phyloP scores from a whole-genome alignment of 2,329 filamentous ascomycete species.

The Drechslerella dactyloides region DNA sequence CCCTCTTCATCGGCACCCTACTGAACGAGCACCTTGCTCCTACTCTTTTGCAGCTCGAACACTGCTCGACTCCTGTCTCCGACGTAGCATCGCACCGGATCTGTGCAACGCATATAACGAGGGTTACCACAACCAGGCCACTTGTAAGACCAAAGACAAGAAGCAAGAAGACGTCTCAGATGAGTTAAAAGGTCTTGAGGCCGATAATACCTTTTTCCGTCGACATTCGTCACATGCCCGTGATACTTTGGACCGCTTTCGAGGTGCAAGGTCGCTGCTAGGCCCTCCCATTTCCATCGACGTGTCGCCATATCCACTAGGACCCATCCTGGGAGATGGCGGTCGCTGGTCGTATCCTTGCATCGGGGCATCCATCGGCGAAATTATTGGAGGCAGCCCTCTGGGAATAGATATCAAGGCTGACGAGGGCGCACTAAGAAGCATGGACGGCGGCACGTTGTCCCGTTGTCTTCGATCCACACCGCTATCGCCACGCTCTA shows the following conservation, averaged over 20 bases:
- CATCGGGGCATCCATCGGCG: slow-evolving; percentile 52
- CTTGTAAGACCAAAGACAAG: slow-evolving; percentile 50
- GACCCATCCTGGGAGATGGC: slow-evolving; percentile 56
- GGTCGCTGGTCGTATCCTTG: slow-evolving; percentile 56
- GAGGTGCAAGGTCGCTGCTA: slow-evolving; percentile 69
- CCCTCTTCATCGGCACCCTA: slow-evolving; percentile 83
- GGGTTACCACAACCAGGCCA: slow-evolving; percentile 50
- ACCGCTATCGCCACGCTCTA: slow-evolving; percentile 18
- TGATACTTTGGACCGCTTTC: slow-evolving; percentile 84
- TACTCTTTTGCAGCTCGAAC: slow-evolving; percentile 79
- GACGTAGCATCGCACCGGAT: slow-evolving; percentile 84
- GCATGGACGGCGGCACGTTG: slow-evolving; percentile 48
- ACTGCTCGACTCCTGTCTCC: slow-evolving; percentile 74
- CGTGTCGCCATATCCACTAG: slow-evolving; percentile 59
- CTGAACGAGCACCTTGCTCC: slow-evolving; percentile 83
- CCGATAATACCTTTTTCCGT: slow-evolving; percentile 71
- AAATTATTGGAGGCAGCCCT: slow-evolving; percentile 53
- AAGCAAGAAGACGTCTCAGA: slow-evolving; percentile 48
- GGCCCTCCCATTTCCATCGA: slow-evolving; percentile 62
- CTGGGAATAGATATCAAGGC: slow-evolving; percentile 51
- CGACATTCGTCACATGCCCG: slow-evolving; percentile 88
- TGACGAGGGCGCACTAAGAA: slow-evolving; percentile 51
- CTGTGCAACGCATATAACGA: slow-evolving; percentile 56
- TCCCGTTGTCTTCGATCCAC: slow-evolving; percentile 37
- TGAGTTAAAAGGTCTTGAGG: slow-evolving; percentile 50